These are phyloP conservation scores for Beauveria australis DNA, from an alignment of 2,329 filamentous ascomycete genomes.

Conservation along the genomic window DNA sequence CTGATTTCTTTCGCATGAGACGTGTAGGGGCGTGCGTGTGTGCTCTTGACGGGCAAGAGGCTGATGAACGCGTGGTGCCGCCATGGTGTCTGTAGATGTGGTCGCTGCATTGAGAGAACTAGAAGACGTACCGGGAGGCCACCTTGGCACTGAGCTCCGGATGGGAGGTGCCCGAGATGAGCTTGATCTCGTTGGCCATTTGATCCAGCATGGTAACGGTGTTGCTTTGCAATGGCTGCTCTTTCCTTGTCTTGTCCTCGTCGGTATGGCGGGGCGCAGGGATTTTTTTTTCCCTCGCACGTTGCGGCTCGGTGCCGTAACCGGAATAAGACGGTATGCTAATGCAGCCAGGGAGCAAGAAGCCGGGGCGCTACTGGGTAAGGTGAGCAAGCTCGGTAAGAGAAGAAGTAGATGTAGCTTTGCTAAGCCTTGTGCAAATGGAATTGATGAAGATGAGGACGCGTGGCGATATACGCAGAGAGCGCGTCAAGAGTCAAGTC, in stretches of 20 bases:
- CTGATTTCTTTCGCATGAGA: background rate
- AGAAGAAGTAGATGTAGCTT: background rate
- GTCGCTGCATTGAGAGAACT: background rate
- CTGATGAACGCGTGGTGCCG: background rate
- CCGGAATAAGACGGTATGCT: background rate
- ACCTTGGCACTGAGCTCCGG: constrained; percentile 38
- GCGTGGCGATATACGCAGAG: background rate
- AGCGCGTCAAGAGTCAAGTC: background rate
- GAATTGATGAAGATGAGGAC: background rate
- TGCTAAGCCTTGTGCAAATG: background rate
- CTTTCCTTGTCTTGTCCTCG: background rate
- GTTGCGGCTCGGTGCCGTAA: background rate
- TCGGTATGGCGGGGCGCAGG: constrained; percentile 8
- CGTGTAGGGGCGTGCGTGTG: background rate
- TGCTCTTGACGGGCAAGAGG: background rate
- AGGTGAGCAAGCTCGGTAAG: background rate
- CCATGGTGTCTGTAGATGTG: background rate
- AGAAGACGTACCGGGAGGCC: constrained; percentile 31
- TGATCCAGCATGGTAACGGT: constrained; percentile 27
- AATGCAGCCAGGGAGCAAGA: background rate
- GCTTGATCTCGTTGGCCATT: constrained; percentile 47
- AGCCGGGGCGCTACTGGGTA: background rate
- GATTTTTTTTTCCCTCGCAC: constrained; percentile 6
- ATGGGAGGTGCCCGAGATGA: constrained; percentile 42
- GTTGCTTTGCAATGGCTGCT: constrained; percentile 3